phyloP scores from a whole-genome alignment of 345 rosid species.

The Gossypium anomalum region DNA sequence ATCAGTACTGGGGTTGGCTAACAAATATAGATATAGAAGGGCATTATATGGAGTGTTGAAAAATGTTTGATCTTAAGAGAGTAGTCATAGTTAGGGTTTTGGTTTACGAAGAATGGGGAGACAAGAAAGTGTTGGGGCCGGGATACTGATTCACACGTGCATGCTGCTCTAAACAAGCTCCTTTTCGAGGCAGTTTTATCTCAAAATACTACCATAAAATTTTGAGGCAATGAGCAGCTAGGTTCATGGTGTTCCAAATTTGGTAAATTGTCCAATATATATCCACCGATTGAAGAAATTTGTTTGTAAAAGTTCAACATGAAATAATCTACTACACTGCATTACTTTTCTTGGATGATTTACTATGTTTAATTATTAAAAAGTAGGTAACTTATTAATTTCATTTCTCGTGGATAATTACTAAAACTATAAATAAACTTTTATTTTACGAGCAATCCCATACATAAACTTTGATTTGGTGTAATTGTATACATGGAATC shows the following conservation, averaged over 20 bases:
- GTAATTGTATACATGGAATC: too few species aligned
- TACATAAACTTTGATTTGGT: too few species aligned
- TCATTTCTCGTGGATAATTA: too few species aligned
- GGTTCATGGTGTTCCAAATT: neutral
- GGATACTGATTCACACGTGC: conserved; percentile 55
- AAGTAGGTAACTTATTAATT: too few species aligned
- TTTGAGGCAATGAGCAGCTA: conserved; percentile 6
- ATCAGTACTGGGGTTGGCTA: too few species aligned
- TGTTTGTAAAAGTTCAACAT: neutral
- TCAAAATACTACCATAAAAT: conserved; percentile 7
- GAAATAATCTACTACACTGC: too few species aligned
- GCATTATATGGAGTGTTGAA: conserved; percentile 9
- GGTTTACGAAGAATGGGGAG: conserved; percentile 13
- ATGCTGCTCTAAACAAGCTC: conserved; percentile 44
- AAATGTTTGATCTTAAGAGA: conserved; percentile 7
- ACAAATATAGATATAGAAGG: conserved; percentile 29
- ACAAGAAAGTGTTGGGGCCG: conserved; percentile 32
- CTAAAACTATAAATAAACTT: too few species aligned
- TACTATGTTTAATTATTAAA: too few species aligned
- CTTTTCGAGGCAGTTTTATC: conserved; percentile 56
- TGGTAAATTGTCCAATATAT: too few species aligned
- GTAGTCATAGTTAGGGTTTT: conserved; percentile 18
- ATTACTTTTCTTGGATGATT: too few species aligned
- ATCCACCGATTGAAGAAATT: neutral
- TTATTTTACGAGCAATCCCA: too few species aligned